These are phyloP conservation scores for Trichoderma cornu-damae DNA, from an alignment of 2,329 filamentous ascomycete genomes.

Conservation along the genomic window DNA sequence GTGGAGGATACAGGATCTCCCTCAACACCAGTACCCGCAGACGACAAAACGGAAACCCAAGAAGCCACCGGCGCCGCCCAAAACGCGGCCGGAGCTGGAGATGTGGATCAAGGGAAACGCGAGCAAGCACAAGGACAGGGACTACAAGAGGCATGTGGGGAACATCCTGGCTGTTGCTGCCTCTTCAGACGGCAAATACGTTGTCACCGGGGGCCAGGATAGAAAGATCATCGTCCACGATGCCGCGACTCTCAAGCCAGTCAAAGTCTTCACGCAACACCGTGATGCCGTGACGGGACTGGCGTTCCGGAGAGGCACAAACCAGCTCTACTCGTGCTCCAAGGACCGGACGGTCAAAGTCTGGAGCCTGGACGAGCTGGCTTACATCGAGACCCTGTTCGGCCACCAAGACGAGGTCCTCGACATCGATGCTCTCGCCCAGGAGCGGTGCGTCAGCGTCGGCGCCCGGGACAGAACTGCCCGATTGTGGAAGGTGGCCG, in stretches of 20 bases:
- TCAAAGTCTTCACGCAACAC: constrained; percentile 86
- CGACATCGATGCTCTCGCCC: constrained; percentile 73
- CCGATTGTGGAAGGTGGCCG: constrained; percentile 89
- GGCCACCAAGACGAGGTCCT: constrained; percentile 91
- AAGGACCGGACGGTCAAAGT: constrained; percentile 92
- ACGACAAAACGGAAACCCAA: constrained; percentile 54
- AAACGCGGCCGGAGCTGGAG: constrained; percentile 58
- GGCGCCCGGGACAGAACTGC: constrained; percentile 88
- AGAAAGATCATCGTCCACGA: constrained; percentile 84
- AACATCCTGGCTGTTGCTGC: constrained; percentile 80
- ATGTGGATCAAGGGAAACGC: constrained; percentile 58
- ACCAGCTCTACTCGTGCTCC: constrained; percentile 87
- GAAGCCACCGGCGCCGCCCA: constrained; percentile 53
- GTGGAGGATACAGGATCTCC: constrained; percentile 73
- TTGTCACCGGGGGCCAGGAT: constrained; percentile 86
- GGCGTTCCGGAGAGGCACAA: constrained; percentile 79
- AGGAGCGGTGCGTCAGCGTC: constrained; percentile 86
- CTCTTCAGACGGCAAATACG: constrained; percentile 81
- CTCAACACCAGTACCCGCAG: constrained; percentile 55
- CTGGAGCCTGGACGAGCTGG: constrained; percentile 86
- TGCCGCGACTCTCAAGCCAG: constrained; percentile 67
- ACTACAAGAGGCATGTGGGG: constrained; percentile 71
- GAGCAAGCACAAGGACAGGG: constrained; percentile 55
- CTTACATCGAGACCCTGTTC: constrained; percentile 93
- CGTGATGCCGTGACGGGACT: constrained; percentile 80